phyloP scores from a whole-genome alignment of 257 asterid genomes.

The Solanum dulcamara region DNA sequence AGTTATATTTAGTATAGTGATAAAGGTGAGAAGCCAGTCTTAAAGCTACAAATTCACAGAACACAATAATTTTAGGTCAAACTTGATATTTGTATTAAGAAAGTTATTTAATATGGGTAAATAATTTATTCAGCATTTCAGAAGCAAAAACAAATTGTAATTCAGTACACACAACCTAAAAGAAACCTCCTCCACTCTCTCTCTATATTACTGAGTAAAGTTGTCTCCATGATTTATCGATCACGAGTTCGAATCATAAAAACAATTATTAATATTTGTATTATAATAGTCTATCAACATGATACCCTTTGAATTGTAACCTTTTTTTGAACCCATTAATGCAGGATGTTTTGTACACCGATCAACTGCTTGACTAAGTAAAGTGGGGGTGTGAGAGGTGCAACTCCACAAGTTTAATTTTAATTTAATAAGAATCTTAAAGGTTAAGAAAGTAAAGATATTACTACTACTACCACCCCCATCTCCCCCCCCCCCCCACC shows the following conservation, averaged over 20 bases:
- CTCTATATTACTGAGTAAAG: no score
- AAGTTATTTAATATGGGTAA: background rate
- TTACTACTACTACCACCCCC: background rate
- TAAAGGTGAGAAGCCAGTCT: background rate
- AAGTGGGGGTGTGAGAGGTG: background rate
- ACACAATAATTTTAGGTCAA: background rate
- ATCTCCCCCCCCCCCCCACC: background rate
- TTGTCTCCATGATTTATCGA: no score
- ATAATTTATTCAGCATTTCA: rapidly evolving
- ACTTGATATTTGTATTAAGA: background rate
- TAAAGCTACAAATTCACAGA: background rate
- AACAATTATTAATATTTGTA: background rate
- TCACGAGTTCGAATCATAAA: background rate
- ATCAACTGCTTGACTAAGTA: rapidly evolving
- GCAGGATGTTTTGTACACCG: background rate
- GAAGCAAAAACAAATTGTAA: background rate
- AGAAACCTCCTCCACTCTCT: no score
- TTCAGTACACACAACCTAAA: background rate
- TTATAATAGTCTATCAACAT: no score
- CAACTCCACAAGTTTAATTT: background rate
- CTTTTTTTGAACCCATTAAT: background rate
- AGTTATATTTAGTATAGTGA: no score
- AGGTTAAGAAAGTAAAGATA: slow-evolving; percentile 51
- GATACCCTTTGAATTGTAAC: background rate
- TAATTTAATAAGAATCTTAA: slow-evolving; percentile 36